Evolutionary conservation across 129 eudicot species (phyloP), one percentile per base, ranked within the genome.

Genomic region (Flaveria ramosissima): DNA sequence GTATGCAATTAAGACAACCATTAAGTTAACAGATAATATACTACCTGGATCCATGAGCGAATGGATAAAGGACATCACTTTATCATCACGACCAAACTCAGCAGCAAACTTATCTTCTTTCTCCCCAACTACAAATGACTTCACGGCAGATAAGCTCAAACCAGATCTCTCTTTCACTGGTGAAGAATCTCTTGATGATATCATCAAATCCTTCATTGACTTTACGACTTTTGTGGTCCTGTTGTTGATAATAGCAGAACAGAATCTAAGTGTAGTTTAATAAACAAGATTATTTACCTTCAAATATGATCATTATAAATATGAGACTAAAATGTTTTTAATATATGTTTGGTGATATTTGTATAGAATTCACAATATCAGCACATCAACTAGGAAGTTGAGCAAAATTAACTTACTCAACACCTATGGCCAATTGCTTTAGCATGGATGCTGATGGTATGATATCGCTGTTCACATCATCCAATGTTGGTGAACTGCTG

Each of bases 81-180:
- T 92, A 71, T 81, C 87, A 80, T 87, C 88, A 60, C 83, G 77
- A 65, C 96, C 86, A 70, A 85, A 84, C 81, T 91, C 98, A 50
- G 83, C 69, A 65, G 78, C 72, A 83, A 87, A 72, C 69, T 85
- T 86, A 43, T 93, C 93, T 56, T 91, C 97, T 79, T 84, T 90
- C 62, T 87, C 98, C 66, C 98, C 90, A 23, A 90, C 83, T 74
- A 93, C 93, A 74, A 93, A 73, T 42, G 97, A 91, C 68, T 89
- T 93, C 92, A 93, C 70, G 11, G 92, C 96, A 24, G 93, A 91
- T 74, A 93, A 77, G 76, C 97, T 83, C 80, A 88, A 76, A 82
- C 89, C 82, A 72, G 97, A 90, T 82, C 86, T 91, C 81, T 93
- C 97, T 65, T 91, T 84, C 72, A 86, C 90, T 16, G 93, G 93